Evolutionary conservation across 2,329 filamentous ascomycete species (phyloP).

Genomic region (Fusarium duplospermum): DNA sequence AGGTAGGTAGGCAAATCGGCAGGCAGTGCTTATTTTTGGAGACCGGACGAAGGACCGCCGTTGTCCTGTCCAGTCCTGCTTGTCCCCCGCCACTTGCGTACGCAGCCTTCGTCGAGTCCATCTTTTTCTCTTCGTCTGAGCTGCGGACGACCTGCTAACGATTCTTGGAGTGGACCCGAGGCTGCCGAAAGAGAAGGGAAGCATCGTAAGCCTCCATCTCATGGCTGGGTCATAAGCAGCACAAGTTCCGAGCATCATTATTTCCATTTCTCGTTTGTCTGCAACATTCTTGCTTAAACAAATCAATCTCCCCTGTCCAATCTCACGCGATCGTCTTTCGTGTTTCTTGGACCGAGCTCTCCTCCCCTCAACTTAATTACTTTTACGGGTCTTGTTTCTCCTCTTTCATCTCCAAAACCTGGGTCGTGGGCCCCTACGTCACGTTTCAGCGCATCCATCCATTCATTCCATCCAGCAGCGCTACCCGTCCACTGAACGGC

Average conservation of each 20-base stretch:
- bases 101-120: constrained; percentile 6
- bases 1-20: neutral
- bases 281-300: neutral
- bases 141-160: constrained; percentile 7
- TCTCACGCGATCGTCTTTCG: constrained; percentile 25
- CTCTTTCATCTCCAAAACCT: constrained; percentile 3
- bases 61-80: neutral
- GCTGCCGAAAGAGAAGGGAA: constrained; percentile 21
- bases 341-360: constrained; percentile 31
- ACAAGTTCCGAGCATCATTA: neutral
- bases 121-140: neutral
- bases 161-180: constrained; percentile 29
- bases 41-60: neutral
- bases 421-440: constrained; percentile 28
- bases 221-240: neutral
- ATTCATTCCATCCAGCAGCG: constrained; percentile 11
- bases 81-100: constrained; percentile 37
- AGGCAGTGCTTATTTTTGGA: constrained; percentile 37
- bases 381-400: neutral
- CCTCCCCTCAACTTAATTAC: neutral
- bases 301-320: constrained; percentile 12
- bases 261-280: neutral
- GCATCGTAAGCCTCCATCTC: constrained; percentile 14
- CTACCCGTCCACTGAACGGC: constrained; percentile 15
- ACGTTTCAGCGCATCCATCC: constrained; percentile 18